A percentile compares a stretch with the other conserved stretches of the same genome.
phyloP scores from a whole-genome alignment of 176 grass and related monocot species.

The Cocos nucifera region DNA sequence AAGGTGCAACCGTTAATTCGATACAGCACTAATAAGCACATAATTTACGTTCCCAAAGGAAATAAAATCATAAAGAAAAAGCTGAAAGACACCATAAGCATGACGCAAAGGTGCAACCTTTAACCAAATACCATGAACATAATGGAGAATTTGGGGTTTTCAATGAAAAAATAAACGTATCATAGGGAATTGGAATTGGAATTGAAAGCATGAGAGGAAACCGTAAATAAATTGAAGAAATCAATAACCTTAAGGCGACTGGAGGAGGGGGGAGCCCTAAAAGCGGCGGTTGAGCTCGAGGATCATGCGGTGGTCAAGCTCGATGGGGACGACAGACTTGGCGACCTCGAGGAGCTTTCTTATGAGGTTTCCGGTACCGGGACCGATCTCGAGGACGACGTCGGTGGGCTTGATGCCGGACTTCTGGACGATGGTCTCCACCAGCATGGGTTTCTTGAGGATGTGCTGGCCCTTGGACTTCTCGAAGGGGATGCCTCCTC shows the following conservation, averaged over 20 bases:
- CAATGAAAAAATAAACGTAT: no score
- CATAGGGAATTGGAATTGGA: no score
- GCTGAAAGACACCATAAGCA: no score
- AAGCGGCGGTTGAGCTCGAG: constrained; percentile 81
- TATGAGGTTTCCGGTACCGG: constrained; percentile 89
- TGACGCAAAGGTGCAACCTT: no score
- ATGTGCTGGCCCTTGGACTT: constrained; percentile 98
- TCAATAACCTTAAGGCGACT: constrained; percentile 55
- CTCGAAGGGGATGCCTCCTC: constrained; percentile 79
- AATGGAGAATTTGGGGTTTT: no score
- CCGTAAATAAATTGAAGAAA: not conserved
- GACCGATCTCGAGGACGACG: constrained; percentile 90
- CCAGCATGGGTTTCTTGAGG: constrained; percentile 64
- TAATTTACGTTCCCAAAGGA: no score
- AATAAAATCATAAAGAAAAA: no score
- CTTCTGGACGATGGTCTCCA: constrained; percentile 81
- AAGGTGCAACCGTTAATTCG: no score
- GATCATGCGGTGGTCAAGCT: constrained; percentile 96
- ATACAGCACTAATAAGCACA: no score
- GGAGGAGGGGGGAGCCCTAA: constrained; percentile 58
- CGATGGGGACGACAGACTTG: constrained; percentile 88
- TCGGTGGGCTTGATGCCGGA: constrained; percentile 87
- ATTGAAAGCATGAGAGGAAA: no score
- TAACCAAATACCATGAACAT: no score
- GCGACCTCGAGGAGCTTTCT: constrained; percentile 77